phyloP scores from a whole-genome alignment of 371 early-diverging fungal species.

The Actinomortierella wolfii region DNA sequence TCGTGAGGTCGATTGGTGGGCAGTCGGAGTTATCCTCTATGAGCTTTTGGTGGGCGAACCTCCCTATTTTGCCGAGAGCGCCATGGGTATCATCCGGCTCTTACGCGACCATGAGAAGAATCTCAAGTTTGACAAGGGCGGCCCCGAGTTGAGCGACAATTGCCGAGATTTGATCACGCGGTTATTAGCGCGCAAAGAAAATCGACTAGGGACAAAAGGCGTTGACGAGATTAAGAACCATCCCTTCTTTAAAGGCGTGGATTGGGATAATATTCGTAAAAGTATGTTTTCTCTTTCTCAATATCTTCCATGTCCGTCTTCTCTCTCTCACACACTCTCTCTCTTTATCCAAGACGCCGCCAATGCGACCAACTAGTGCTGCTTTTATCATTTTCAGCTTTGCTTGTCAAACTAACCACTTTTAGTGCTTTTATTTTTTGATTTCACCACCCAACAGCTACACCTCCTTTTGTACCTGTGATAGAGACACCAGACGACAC shows the following conservation, averaged over 20 bases:
- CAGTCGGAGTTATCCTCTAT: slow-evolving; percentile 97
- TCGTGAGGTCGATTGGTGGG: slow-evolving; percentile 99
- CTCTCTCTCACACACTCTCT: neutral
- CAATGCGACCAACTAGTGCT: neutral
- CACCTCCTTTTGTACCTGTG: slow-evolving; percentile 85
- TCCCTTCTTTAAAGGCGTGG: slow-evolving; percentile 83
- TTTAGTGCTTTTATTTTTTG: neutral
- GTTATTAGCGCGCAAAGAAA: slow-evolving; percentile 74
- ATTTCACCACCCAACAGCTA: slow-evolving; percentile 50
- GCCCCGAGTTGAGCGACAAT: slow-evolving; percentile 17
- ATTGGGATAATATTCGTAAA: slow-evolving; percentile 68
- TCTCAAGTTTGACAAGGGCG: slow-evolving; percentile 36
- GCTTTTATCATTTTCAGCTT: neutral
- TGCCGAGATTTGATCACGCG: slow-evolving; percentile 48
- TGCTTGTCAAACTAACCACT: neutral
- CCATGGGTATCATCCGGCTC: slow-evolving; percentile 86
- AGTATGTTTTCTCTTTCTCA: slow-evolving; percentile 38
- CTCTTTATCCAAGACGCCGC: neutral
- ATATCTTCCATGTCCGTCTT: neutral
- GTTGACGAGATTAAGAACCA: slow-evolving; percentile 80
- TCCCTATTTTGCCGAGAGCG: slow-evolving; percentile 85
- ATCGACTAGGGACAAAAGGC: slow-evolving; percentile 75
- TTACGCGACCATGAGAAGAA: slow-evolving; percentile 73
- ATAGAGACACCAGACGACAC: slow-evolving; percentile 85
- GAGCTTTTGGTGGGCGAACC: slow-evolving; percentile 97